Conservation (phyloP, 352 stramenopile species). For the Elongisporangium anandrum region DNA sequence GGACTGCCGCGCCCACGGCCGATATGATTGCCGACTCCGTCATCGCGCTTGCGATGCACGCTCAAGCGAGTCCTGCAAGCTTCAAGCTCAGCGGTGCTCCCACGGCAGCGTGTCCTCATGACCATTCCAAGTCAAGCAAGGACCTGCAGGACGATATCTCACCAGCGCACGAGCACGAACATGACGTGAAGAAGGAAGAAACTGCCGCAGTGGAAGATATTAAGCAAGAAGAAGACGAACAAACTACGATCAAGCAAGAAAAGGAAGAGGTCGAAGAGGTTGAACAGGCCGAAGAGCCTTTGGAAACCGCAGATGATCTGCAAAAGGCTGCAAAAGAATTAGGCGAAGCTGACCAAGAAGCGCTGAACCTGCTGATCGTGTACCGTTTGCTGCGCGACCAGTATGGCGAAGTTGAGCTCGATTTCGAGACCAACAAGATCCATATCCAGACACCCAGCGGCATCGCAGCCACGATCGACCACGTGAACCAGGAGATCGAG, state of each 20-base stretch:
- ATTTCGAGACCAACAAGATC: constrained; percentile 88
- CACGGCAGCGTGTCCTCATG: constrained; percentile 69
- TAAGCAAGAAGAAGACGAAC: constrained; percentile 13
- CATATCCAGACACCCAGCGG: constrained; percentile 78
- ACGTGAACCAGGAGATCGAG: constrained; percentile 56
- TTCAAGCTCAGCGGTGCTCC: constrained; percentile 80
- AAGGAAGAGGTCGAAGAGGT: constrained; percentile 10
- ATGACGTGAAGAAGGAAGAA: constrained; percentile 11
- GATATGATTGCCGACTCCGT: constrained; percentile 96
- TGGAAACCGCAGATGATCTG: constrained; percentile 26
- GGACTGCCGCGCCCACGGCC: constrained; percentile 89
- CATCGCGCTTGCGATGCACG: constrained; percentile 95
- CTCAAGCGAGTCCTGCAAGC: constrained; percentile 71
- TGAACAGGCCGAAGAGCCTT: constrained; percentile 12
- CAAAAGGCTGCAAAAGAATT: constrained; percentile 63
- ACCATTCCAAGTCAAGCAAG: constrained; percentile 59
- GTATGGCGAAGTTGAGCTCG: constrained; percentile 79
- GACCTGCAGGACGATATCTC: constrained; percentile 6
- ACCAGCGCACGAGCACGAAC: constrained; percentile 5
- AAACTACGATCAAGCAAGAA: constrained; percentile 18
- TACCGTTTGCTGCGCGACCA: constrained; percentile 84
- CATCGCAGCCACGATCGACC: constrained; percentile 56
- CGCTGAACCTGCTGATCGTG: constrained; percentile 79
- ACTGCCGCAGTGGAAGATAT: constrained; percentile 16
- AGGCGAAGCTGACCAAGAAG: constrained; percentile 69